Conservation (phyloP, 805 yeast species). For the Pichia membranifaciens region DNA sequence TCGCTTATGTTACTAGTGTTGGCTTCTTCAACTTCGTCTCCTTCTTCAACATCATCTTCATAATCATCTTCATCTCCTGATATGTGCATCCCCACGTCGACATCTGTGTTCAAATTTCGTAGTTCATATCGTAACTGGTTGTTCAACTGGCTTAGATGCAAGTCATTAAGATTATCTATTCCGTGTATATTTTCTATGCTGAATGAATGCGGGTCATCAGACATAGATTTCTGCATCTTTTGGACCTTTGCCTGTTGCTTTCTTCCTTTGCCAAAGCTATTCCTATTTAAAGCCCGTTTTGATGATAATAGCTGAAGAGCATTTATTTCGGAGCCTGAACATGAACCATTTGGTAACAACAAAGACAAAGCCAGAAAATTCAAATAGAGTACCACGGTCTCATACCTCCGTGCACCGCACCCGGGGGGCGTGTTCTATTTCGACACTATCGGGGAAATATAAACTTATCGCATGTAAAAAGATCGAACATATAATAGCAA, state of each 20-base stretch:
- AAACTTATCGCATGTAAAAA: too few relatives aligned
- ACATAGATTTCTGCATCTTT: conserved; percentile 1
- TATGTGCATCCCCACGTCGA: conserved; percentile 3
- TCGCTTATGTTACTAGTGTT: not conserved
- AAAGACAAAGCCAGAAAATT: too few relatives aligned
- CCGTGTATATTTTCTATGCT: conserved; percentile 8
- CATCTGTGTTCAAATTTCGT: conserved; percentile 9
- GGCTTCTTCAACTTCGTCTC: not conserved
- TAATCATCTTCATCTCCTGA: conserved; percentile 5
- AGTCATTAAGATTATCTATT: conserved; percentile 10
- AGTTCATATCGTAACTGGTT: conserved; percentile 11
- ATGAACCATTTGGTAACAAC: conserved; percentile 12
- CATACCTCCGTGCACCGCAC: too few relatives aligned
- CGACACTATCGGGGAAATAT: too few relatives aligned
- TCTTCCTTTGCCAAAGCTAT: too few relatives aligned
- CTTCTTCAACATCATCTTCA: conserved; percentile 1
- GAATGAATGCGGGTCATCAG: conserved; percentile 8
- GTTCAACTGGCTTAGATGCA: conserved; percentile 10
- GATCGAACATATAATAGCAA: too few relatives aligned
- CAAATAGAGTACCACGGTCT: too few relatives aligned
- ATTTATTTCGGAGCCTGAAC: too few relatives aligned
- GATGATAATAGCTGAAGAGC: too few relatives aligned
- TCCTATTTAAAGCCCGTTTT: too few relatives aligned
- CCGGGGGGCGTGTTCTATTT: too few relatives aligned
- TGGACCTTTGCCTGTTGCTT: not conserved